Percentiles rank a stretch among this genome's conserved stretches.
Evolutionary conservation across 352 stramenopile species (phyloP).

Genomic region (Phytophthora crassamura): DNA sequence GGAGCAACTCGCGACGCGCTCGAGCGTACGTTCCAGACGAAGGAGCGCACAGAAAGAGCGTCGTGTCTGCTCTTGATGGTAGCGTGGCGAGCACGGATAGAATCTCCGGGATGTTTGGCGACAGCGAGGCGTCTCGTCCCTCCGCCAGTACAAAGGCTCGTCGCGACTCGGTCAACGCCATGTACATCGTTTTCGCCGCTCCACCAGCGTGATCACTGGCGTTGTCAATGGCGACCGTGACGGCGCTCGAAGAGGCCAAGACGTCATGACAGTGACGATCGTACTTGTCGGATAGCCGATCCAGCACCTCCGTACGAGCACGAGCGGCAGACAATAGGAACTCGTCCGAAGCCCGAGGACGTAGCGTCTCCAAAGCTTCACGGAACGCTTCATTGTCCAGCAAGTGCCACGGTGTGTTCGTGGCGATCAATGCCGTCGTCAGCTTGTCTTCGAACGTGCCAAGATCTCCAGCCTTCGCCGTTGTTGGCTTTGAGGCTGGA

Average conservation of each 20-base stretch:
- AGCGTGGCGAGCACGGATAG: slow-evolving; percentile 16
- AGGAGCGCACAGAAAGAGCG: slow-evolving; percentile 29
- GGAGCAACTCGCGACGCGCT: slow-evolving; percentile 22
- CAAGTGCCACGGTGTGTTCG: slow-evolving; percentile 30
- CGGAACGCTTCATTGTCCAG: slow-evolving; percentile 41
- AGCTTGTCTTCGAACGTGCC: slow-evolving; percentile 39
- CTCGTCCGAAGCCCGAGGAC: slow-evolving; percentile 5
- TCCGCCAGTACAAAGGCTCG: slow-evolving; percentile 37
- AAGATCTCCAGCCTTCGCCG: slow-evolving; percentile 10
- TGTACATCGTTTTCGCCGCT: slow-evolving; percentile 13
- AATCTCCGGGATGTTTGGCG: slow-evolving; percentile 17
- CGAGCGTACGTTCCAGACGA: slow-evolving; percentile 23
- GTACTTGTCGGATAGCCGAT: slow-evolving; percentile 32
- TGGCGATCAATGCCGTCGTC: slow-evolving; percentile 37
- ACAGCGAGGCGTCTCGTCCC: not conserved
- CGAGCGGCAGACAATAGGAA: slow-evolving; percentile 39
- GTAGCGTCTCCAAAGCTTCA: slow-evolving; percentile 31
- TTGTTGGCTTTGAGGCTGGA: not conserved
- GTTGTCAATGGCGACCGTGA: slow-evolving; percentile 26
- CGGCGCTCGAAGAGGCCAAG: slow-evolving; percentile 20
- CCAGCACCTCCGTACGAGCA: slow-evolving; percentile 34
- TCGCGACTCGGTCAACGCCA: slow-evolving; percentile 35
- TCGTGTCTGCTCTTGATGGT: not conserved
- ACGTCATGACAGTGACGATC: slow-evolving; percentile 28
- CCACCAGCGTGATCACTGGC: not conserved